Conservation (phyloP, 2,329 filamentous ascomycete species). For the Rutstroemia sp. region DNA sequence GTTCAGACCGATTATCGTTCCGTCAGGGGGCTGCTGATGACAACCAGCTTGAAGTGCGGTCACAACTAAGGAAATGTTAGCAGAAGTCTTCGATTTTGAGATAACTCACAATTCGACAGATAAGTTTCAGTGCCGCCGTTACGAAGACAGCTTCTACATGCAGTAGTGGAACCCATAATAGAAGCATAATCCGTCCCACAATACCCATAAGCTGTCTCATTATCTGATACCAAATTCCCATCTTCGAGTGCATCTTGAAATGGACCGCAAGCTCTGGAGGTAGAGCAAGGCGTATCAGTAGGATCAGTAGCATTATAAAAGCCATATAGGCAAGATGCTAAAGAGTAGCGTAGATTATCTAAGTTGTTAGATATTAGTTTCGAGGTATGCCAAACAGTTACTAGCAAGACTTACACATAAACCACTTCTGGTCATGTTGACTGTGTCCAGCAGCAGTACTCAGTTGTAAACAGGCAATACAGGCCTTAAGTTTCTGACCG, state of each 20-base stretch:
- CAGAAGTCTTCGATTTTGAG: too few relatives aligned
- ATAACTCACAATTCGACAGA: conserved; percentile 18
- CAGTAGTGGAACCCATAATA: conserved; percentile 9
- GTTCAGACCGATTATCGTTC: conserved; percentile 20
- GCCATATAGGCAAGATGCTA: conserved; percentile 24
- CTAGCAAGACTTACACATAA: conserved; percentile 23
- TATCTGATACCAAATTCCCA: conserved; percentile 17
- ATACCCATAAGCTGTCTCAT: conserved; percentile 22
- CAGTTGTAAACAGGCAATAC: conserved; percentile 25
- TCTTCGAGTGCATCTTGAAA: conserved; percentile 20
- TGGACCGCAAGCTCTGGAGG: conserved; percentile 18
- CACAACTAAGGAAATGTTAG: background rate
- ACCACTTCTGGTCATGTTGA: conserved; percentile 25
- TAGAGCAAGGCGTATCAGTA: conserved; percentile 21
- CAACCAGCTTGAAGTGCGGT: conserved; percentile 20
- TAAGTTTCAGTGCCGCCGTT: conserved; percentile 9
- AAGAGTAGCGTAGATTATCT: conserved; percentile 28
- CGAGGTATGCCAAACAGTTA: background rate
- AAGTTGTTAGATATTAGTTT: background rate
- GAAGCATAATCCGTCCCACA: conserved; percentile 20
- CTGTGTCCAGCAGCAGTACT: conserved; percentile 19
- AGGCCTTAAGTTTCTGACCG: conserved; percentile 24
- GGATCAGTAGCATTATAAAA: conserved; percentile 20
- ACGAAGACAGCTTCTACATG: conserved; percentile 15
- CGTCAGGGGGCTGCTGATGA: conserved; percentile 18